Evolutionary conservation across 2,329 filamentous ascomycete genomes (phyloP).

Genomic region (Aspergillus pseudoviridinutans): DNA sequence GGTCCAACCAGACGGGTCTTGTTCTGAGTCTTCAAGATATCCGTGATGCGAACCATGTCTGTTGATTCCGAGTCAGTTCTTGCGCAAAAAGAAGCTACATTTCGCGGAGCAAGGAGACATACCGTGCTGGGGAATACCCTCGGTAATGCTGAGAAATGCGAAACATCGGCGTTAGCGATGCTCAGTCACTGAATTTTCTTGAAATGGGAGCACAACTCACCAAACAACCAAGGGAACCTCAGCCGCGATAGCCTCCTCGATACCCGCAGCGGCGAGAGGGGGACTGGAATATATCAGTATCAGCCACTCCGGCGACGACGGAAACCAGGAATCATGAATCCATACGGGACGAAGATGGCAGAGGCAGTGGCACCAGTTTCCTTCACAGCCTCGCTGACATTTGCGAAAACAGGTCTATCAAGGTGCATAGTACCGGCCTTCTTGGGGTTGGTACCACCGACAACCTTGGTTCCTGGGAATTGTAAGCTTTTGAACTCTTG

Average conservation of each 20-base stretch:
- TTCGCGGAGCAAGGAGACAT: slow-evolving; percentile 31
- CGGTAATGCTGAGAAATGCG: slow-evolving; percentile 64
- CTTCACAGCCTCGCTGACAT: slow-evolving; percentile 82
- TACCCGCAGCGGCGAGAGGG: slow-evolving; percentile 85
- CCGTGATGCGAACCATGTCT: slow-evolving; percentile 99
- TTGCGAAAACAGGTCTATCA: slow-evolving; percentile 87
- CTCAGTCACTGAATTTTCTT: slow-evolving; percentile 10
- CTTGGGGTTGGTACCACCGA: slow-evolving; percentile 98
- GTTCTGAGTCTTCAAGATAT: slow-evolving; percentile 94
- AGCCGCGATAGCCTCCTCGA: slow-evolving; percentile 90
- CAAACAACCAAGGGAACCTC: slow-evolving; percentile 95
- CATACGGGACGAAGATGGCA: slow-evolving; percentile 92
- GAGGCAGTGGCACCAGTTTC: slow-evolving; percentile 86
- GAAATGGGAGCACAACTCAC: slow-evolving; percentile 37
- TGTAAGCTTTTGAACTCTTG: slow-evolving; percentile 22
- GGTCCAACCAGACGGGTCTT: slow-evolving; percentile 96
- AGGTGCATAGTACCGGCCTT: slow-evolving; percentile 92
- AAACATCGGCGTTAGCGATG: slow-evolving; percentile 1
- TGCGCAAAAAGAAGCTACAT: not conserved
- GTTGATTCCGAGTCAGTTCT: slow-evolving; percentile 13
- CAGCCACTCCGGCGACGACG: not conserved
- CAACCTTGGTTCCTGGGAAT: slow-evolving; percentile 79
- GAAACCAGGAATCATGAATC: slow-evolving; percentile 3
- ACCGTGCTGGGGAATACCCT: slow-evolving; percentile 97
- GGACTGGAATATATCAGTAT: slow-evolving; percentile 55